Percentiles rank a stretch among this genome's conserved stretches.
These are phyloP conservation scores for Fusarium coicis DNA, from an alignment of 2,329 filamentous ascomycete species.

Conservation along the genomic window DNA sequence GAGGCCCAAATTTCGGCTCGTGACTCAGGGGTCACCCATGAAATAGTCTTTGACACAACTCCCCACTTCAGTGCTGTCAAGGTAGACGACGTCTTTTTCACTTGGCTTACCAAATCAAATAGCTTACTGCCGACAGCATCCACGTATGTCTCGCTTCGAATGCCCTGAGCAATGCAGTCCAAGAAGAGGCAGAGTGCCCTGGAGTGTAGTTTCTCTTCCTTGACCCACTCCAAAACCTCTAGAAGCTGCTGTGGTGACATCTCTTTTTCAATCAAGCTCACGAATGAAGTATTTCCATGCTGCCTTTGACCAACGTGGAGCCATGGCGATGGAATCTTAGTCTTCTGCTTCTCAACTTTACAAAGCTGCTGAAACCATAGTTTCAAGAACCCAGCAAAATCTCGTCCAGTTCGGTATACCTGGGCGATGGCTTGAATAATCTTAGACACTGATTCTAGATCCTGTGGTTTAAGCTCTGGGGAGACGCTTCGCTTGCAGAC, in stretches of 20 bases:
- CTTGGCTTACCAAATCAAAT: conserved; percentile 48
- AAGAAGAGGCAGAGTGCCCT: conserved; percentile 55
- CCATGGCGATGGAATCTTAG: conserved; percentile 48
- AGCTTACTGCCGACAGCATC: conserved; percentile 55
- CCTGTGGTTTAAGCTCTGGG: conserved; percentile 23
- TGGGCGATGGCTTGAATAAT: conserved; percentile 57
- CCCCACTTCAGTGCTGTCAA: conserved; percentile 55
- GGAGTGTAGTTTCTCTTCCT: conserved; percentile 45
- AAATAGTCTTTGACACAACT: conserved; percentile 50
- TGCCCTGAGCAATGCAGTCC: conserved; percentile 55
- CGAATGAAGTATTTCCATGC: conserved; percentile 31
- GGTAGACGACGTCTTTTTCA: conserved; percentile 45
- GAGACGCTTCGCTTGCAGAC: conserved; percentile 52
- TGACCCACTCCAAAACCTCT: conserved; percentile 57
- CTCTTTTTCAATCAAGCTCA: conserved; percentile 53
- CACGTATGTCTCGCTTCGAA: conserved; percentile 55
- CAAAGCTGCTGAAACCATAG: conserved; percentile 59
- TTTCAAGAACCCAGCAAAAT: conserved; percentile 58
- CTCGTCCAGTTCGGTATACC: conserved; percentile 57
- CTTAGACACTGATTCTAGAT: conserved; percentile 43
- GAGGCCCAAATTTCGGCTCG: conserved; percentile 48
- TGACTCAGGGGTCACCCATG: conserved; percentile 49
- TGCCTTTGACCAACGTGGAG: conserved; percentile 40
- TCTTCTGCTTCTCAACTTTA: conserved; percentile 47
- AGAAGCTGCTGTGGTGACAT: conserved; percentile 58